Evolutionary conservation across 495 filamentous ascomycete genomes (phyloP), one percentile per base, ranked within the genome.

Genomic region (Hypoxylon fragiforme): DNA sequence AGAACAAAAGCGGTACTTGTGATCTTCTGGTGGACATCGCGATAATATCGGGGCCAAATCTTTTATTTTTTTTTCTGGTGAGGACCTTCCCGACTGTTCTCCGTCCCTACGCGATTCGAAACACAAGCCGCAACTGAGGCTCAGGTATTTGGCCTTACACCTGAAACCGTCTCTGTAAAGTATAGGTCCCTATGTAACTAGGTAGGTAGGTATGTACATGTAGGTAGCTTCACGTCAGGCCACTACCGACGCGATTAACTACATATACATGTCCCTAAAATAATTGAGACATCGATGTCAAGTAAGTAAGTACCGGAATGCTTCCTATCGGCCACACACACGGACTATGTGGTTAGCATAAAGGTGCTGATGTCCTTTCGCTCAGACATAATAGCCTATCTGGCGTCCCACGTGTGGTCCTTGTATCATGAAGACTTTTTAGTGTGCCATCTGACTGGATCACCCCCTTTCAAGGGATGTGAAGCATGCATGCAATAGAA

Each of bases 101-200:
- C n/a, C n/a, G n/a, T n/a, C n/a, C n/a, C n/a, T n/a, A n/a, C n/a
- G n/a, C n/a, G n/a, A n/a, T 9, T 37, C 41, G 46, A 60, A 52
- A 50, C 40, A 31, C 50, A 54, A 60, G 40, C 57, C 40, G 26
- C 46, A 50, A 32, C 57, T 61, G 47, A 53, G 59, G 53, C 47
- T 57, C 21, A 50, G 38, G 20, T 46, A 21, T 46, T 31, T 41
- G 30, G 49, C 40, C 44, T 39, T 35, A n/a, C 54, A 58, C 54
- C 59, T 62, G 59, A 62, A 62, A 62, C 57, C 32, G 13, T 43
- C 26, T 46, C 19, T 37, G 19, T 37, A 22, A 45, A 19, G 34
- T n/a, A n/a, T n/a, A n/a, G n/a, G n/a, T n/a, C n/a, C n/a, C n/a
- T n/a, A n/a, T n/a, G n/a, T n/a, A n/a, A n/a, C n/a, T n/a, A n/a